A percentile compares a stretch with the other conserved stretches of the same genome.
Conservation (phyloP, 148 eudicot genomes). For the Persicaria tinctoria region DNA sequence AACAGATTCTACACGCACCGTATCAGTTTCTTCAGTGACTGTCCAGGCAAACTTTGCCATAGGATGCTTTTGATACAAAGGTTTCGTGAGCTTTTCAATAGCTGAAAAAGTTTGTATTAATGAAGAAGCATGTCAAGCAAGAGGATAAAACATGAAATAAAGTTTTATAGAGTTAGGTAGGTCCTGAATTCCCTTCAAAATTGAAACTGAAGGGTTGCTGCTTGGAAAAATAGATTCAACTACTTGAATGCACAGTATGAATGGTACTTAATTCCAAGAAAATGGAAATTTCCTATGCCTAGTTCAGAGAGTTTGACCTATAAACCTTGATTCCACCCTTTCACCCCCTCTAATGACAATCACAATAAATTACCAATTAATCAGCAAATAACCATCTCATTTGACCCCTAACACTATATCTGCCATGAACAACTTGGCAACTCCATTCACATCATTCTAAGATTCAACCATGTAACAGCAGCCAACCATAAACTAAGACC, state of each 20-base stretch:
- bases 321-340: conserved; percentile 1
- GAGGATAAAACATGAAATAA: neutral
- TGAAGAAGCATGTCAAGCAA: conserved; percentile 4
- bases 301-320: neutral
- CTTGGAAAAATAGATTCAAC: neutral
- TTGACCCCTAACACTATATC: neutral
- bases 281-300: neutral
- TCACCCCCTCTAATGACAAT: neutral
- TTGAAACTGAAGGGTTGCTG: neutral
- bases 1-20: conserved; percentile 37
- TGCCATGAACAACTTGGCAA: neutral
- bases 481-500: neutral
- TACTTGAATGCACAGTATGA: neutral
- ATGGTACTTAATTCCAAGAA: neutral
- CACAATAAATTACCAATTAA: neutral
- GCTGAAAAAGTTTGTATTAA: conserved; percentile 35
- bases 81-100: conserved; percentile 64
- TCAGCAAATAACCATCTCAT: neutral
- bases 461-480: neutral
- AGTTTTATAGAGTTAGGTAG: neutral
- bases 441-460: neutral
- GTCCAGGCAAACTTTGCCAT: conserved; percentile 93
- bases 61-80: conserved; percentile 82
- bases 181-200: neutral
- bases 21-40: conserved; percentile 67